A percentile compares a stretch with the other conserved stretches of the same genome.
These are phyloP conservation scores for Rhizodiscina lignyota DNA, from an alignment of 495 filamentous ascomycete species.

Conservation along the genomic window DNA sequence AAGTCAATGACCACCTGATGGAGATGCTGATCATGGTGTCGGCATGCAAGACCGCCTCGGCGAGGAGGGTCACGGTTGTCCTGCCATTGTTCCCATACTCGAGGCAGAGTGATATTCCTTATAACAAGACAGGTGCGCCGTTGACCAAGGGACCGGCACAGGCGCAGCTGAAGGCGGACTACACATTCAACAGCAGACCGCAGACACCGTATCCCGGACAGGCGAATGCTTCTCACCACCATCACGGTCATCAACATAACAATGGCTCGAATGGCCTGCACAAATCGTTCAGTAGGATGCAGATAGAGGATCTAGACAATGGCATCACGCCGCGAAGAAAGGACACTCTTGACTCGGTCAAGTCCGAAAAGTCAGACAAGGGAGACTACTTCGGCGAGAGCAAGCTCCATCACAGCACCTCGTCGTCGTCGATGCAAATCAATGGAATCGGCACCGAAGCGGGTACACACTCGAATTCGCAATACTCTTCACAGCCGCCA, in stretches of 20 bases:
- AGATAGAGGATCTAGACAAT: conserved; percentile 32
- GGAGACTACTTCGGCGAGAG: conserved; percentile 6
- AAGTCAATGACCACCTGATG: conserved; percentile 90
- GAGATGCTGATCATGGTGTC: conserved; percentile 93
- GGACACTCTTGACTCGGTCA: conserved; percentile 44
- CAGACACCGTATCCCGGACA: conserved; percentile 61
- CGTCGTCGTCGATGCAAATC: background rate
- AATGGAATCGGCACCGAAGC: background rate
- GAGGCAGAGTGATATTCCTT: conserved; percentile 85
- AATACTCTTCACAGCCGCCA: conserved; percentile 10
- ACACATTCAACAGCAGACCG: conserved; percentile 87
- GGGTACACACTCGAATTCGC: background rate
- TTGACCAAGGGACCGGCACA: conserved; percentile 46
- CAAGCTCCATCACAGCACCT: background rate
- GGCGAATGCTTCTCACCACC: conserved; percentile 41
- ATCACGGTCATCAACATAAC: too few species aligned
- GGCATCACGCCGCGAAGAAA: conserved; percentile 30
- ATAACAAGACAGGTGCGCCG: conserved; percentile 86
- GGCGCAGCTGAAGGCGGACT: conserved; percentile 36
- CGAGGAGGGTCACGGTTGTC: conserved; percentile 79
- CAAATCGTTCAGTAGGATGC: conserved; percentile 44
- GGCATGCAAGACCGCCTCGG: conserved; percentile 92
- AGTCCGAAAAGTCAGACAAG: conserved; percentile 21
- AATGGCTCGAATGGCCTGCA: conserved; percentile 49
- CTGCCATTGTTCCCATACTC: conserved; percentile 94